Base-by-base conservation (phyloP, 2,329 filamentous ascomycete species). In the Mariannaea elegans region DNA sequence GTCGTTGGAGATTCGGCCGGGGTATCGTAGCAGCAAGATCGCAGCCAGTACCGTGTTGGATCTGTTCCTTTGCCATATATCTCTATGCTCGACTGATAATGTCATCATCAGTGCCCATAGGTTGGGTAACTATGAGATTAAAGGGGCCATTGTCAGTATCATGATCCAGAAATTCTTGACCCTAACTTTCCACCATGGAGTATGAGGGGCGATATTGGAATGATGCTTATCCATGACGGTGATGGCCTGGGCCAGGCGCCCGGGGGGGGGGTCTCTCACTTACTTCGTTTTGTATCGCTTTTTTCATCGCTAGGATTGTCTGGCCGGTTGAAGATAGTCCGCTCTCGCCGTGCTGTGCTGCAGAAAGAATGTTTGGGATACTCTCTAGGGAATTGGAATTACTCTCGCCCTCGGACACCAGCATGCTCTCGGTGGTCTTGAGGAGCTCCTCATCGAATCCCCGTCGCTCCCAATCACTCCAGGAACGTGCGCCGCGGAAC, bases 41-140 rank as follows among this genome's bases (percentile, higher is more conserved):
- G 51, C 51, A 4, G 51, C 51, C 29, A 55, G 51, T 31, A 55
- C 51, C 32, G 51, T 47, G 51, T 55, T 55, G 51, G 42, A 55
- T 16, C 51, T 41, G 32, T 55, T 55, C 16, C 51, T 19, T 23
- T 55, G 51, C 51, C 51, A 55, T 41, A 47, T 32, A 10, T 55
- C 51, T 38, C 42, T 46, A 31, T 45, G 51, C 42, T 55, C 51
- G 21, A 42, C 51, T 32, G 51, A 55, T 29, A 55, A 24, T 27
- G 51, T 42, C 51, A 55, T 45, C 51, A 55, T 55, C n/a, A 55
- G 32, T 31, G 51, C 42, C 51, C 51, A 55, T 19, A 55, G 24
- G 42, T 55, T 55, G 12, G 51, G 51, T 21, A 55, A 36, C 51
- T 55, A 41, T 39, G n/a, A 34, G 19, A 41, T 47, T 39, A 18